Evolutionary conservation across 345 rosid genomes (phyloP).

Genomic region (Turritis glabra): DNA sequence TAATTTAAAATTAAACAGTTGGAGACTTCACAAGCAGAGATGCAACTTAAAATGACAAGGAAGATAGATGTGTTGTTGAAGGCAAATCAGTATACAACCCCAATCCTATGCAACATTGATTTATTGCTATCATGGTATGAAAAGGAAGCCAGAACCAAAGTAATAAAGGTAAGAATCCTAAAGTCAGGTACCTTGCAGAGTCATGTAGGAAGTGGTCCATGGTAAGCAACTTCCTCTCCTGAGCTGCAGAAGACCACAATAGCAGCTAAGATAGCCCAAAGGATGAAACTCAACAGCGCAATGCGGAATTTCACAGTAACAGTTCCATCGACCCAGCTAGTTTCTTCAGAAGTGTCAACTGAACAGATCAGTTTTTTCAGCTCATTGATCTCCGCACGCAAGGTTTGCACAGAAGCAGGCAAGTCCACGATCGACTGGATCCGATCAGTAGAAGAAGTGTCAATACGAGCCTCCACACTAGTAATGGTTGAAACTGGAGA

Average conservation of each 20-base stretch:
- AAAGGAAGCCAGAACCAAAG: conserved; percentile 13
- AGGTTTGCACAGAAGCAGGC: conserved; percentile 24
- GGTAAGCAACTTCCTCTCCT: conserved; percentile 23
- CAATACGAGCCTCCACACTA: neutral
- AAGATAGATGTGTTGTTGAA: neutral
- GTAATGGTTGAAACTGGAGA: conserved; percentile 30
- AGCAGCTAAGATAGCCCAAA: conserved; percentile 35
- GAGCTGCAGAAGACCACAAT: conserved; percentile 25
- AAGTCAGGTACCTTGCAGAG: conserved; percentile 22
- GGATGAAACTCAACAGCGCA: conserved; percentile 20
- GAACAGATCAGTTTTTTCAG: conserved; percentile 22
- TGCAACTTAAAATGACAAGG: neutral
- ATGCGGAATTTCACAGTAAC: conserved; percentile 25
- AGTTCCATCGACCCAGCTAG: conserved; percentile 14
- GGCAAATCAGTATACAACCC: conserved; percentile 6
- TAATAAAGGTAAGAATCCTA: neutral
- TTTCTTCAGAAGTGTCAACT: conserved; percentile 17
- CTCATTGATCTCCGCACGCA: conserved; percentile 29
- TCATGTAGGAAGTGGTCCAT: conserved; percentile 39
- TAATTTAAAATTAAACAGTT: neutral
- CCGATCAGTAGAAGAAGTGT: conserved; percentile 22
- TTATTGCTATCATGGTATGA: neutral
- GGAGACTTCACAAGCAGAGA: conserved; percentile 5
- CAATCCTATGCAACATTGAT: conserved; percentile 8
- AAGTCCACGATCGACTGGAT: conserved; percentile 21